Evolutionary conservation across 2,329 filamentous ascomycete species (phyloP), one percentile per base, ranked within the genome.

Genomic region (Colletotrichum sp.): DNA sequence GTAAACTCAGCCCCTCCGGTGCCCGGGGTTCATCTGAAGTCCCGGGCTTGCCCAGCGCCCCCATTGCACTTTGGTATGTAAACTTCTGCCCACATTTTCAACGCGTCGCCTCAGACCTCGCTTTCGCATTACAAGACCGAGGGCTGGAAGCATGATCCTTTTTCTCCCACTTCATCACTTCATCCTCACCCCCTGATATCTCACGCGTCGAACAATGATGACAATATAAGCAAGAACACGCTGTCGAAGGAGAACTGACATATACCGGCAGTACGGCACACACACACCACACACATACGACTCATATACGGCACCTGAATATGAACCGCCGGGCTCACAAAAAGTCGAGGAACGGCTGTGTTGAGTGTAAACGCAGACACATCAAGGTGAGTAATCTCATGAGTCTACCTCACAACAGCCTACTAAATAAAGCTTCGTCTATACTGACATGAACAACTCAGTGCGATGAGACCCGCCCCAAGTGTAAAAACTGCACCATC

Each of bases 361-460:
- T 77, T 18, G 79, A 81, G 75, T 84, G 80, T 78, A 83, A 83
- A 73, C 77, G 78, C 32, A 79, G 82, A 6, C 82, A 83, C 68
- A 79, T 83, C 71, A 82, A 83, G 80, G 81, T 80, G 76, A 59
- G 65, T n/a, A 18, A 3, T 6, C 43, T 7, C 21, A 43, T 43
- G 24, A 26, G 30, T 32, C 18, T 48, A 21, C 38, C 5, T n/a
- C 18, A 43, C 36, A 43, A 43, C 16, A 9, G 18, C 38, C 30
- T 4, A 26, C 30, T 9, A 38, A 18, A 38, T 2, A 18, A 21
- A 30, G 12, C 6, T n/a, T 36, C 10, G 38, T 48, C 61, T 58
- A 52, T 14, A n/a, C 63, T 72, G 64, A 58, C 43, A 56, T 21
- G 18, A 32, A 16, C 5, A 58, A 10, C 16, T 13, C 14, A 48